Evolutionary conservation across 2,329 filamentous ascomycete genomes (phyloP), one percentile per base, ranked within the genome.

Genomic region (Claviceps digitariae): DNA sequence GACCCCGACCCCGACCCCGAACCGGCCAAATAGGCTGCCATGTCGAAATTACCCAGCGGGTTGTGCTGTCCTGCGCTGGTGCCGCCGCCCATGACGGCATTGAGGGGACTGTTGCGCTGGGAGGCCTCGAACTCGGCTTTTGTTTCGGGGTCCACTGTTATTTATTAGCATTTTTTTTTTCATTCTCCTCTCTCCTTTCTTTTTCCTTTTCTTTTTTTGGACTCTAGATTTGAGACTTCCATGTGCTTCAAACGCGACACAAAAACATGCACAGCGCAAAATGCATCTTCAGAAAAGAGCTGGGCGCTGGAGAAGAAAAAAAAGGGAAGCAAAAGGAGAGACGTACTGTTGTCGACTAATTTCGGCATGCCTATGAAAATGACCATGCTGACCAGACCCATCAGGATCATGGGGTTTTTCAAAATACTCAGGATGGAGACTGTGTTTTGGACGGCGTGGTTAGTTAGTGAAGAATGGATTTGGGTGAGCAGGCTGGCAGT

Each of bases 351-450:
- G 51, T 97, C 90, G 73, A 97, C 83, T 53, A 98, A 69, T 69
- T 96, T 93, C 15, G 93, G 93, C 86, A 97, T 88, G 59, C 90
- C 90, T 62, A 97, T 78, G 57, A 95, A 90, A 59, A 96, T 74
- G 5, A 73, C 83, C 74, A 96, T 81, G 57, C 84, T 89, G 41
- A 93, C 82, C 36, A 95, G 70, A 4, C 86, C 90, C 74, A 98
- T 85, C 56, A 98, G 77, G 58, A 97, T 96, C 90, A 97, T 97
- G 3, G 93, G 93, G 66, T 88, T 95, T 74, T 93, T 93, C 62
- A 96, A 75, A 53, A 96, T 83, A 55, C 79, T 81, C 54, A 96
- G 64, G n/a, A 90, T 76, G 20, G 84, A 88, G 71, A 91, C 86
- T 89, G 7, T 23, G 17, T 5, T 12, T 10, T 23, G 20, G n/a